Percentiles rank a stretch among this genome's conserved stretches.
phyloP scores from a whole-genome alignment of 306 rosid genomes.

The Cicer pinnatifidum region DNA sequence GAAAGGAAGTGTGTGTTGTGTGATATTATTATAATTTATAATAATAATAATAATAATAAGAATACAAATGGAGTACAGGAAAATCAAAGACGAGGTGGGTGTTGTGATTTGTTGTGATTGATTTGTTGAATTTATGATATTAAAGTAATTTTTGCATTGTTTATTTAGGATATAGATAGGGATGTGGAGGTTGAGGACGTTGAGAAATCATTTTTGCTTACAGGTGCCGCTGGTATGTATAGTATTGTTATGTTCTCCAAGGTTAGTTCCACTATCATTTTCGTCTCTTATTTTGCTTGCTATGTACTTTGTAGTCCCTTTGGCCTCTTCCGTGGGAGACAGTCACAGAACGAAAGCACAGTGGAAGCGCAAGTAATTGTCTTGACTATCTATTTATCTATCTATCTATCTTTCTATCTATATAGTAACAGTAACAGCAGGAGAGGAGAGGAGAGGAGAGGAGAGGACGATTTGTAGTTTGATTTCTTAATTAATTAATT shows the following conservation, averaged over 20 bases:
- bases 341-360: slow-evolving; percentile 40
- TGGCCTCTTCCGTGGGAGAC: slow-evolving; percentile 35
- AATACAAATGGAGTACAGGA: slow-evolving; percentile 73
- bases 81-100: slow-evolving; percentile 76
- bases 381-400: not conserved
- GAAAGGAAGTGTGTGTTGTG: not conserved
- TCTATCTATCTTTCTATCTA: no score
- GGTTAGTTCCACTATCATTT: not conserved
- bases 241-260: not conserved
- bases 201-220: slow-evolving; percentile 40
- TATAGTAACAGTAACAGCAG: no score
- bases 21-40: slow-evolving; percentile 5
- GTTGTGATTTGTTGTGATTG: not conserved
- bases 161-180: slow-evolving; percentile 42
- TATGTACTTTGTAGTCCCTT: slow-evolving; percentile 34
- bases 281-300: not conserved
- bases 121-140: not conserved
- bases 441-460: no score
- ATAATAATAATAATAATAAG: not conserved
- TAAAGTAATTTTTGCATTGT: slow-evolving; percentile 3
- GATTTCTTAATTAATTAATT: slow-evolving; percentile 8
- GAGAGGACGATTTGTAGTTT: not conserved
- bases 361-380: slow-evolving; percentile 52
- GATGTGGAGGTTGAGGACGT: slow-evolving; percentile 15
- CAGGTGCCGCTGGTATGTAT: slow-evolving; percentile 29